Percentiles rank a stretch among this genome's conserved stretches.
phyloP scores from a whole-genome alignment of 225 moss, liverwort and hornwort genomes.

The Physcomitrellopsis africana region DNA sequence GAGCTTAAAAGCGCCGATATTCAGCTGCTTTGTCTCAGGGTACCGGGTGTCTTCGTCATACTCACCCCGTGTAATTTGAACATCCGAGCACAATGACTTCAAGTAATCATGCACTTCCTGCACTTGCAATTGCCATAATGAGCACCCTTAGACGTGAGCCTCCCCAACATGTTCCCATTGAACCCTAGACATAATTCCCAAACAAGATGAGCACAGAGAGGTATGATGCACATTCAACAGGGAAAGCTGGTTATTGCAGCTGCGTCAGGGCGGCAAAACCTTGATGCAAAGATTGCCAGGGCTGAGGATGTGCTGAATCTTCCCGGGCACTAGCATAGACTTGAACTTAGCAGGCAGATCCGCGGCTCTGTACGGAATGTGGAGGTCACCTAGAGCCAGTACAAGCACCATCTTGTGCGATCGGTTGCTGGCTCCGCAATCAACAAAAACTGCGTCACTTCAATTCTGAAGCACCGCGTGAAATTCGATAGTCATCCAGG shows the following conservation, averaged over 20 bases:
- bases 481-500: no score
- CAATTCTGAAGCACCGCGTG: no score
- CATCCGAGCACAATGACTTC: conserved; percentile 88
- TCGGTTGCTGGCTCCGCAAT: background rate
- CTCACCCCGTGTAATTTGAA: conserved; percentile 82
- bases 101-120: conserved; percentile 93
- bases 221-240: no score
- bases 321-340: conserved; percentile 92
- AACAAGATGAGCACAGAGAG: background rate
- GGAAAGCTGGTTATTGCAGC: background rate
- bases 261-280: conserved; percentile 35
- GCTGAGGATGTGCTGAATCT: conserved; percentile 94
- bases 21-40: conserved; percentile 83
- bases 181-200: background rate
- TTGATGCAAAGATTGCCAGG: conserved; percentile 95
- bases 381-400: conserved; percentile 82
- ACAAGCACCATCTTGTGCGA: conserved; percentile 71
- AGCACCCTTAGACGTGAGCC: no score
- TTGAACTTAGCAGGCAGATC: conserved; percentile 93
- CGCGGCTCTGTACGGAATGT: conserved; percentile 90
- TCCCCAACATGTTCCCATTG: no score
- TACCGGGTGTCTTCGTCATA: conserved; percentile 87
- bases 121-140: background rate
- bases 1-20: conserved; percentile 85
- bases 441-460: background rate